Conservation (phyloP, 2,329 filamentous ascomycete genomes). For the Sphaceloma murrayae region DNA sequence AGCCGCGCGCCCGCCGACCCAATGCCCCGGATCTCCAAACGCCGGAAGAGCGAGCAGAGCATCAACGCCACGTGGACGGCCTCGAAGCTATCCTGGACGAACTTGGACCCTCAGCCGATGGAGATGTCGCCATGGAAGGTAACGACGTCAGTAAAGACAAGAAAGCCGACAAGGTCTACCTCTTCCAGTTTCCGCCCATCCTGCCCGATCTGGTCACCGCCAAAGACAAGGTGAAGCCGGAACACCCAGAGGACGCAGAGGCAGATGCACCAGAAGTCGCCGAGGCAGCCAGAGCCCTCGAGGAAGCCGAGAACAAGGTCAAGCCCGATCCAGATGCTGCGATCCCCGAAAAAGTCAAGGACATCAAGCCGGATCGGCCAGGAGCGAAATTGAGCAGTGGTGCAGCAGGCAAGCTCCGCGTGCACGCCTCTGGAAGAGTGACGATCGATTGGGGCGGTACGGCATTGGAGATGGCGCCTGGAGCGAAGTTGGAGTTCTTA, state of each 20-base stretch:
- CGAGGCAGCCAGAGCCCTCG: background rate
- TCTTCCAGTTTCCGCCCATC: conserved; percentile 55
- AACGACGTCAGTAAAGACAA: conserved; percentile 28
- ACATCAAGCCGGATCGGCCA: conserved; percentile 29
- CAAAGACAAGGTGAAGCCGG: conserved; percentile 23
- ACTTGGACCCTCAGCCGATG: conserved; percentile 37
- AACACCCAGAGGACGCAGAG: conserved; percentile 18
- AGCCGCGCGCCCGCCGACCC: conserved; percentile 21
- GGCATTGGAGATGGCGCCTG: conserved; percentile 48
- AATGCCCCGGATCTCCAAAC: conserved; percentile 39
- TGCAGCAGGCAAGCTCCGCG: conserved; percentile 50
- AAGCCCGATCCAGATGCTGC: conserved; percentile 25
- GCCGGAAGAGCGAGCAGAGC: conserved; percentile 44
- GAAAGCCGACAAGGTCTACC: conserved; percentile 47
- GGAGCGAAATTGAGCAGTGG: conserved; percentile 41
- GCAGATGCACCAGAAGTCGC: conserved; percentile 12
- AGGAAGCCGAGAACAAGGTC: conserved; percentile 16
- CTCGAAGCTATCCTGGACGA: conserved; percentile 39
- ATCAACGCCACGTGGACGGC: conserved; percentile 39
- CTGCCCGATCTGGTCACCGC: conserved; percentile 46
- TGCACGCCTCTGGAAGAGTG: conserved; percentile 52
- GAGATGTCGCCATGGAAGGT: conserved; percentile 34
- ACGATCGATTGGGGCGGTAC: conserved; percentile 55
- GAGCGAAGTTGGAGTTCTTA: conserved; percentile 47
- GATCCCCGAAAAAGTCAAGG: conserved; percentile 20